Conservation (phyloP, 1,284 basidiomycete species). For the Trichosporon inkin region DNA sequence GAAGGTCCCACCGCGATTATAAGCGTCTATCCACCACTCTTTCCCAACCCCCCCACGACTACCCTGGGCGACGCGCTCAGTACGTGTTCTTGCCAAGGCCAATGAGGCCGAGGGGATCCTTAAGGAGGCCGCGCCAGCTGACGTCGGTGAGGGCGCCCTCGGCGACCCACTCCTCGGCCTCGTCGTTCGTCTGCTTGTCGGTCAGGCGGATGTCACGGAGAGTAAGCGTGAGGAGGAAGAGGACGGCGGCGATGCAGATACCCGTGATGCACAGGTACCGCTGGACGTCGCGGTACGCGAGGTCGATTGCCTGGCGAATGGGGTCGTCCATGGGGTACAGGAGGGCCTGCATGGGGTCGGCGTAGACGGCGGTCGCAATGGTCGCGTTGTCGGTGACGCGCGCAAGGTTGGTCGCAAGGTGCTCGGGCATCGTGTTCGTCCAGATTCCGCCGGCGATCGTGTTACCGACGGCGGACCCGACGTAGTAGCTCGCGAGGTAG, state of each 20-base stretch:
- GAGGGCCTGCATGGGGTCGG: constrained; percentile 33
- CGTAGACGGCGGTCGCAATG: constrained; percentile 41
- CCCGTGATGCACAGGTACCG: constrained; percentile 41
- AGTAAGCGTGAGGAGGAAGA: constrained; percentile 29
- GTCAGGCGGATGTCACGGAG: constrained; percentile 36
- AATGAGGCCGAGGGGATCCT: constrained; percentile 1
- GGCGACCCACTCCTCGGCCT: constrained; percentile 28
- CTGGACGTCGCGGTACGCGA: constrained; percentile 42
- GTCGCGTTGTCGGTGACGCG: constrained; percentile 35
- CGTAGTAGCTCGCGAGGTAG: constrained; percentile 49
- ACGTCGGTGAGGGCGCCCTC: neutral
- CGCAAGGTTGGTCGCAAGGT: constrained; percentile 18
- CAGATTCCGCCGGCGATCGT: constrained; percentile 52
- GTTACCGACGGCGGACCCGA: constrained; percentile 50
- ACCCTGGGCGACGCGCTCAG: too few species aligned
- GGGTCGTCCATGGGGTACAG: constrained; percentile 44
- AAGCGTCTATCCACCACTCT: too few species aligned
- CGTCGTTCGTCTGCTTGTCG: constrained; percentile 34
- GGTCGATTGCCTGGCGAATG: constrained; percentile 38
- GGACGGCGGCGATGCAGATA: constrained; percentile 33
- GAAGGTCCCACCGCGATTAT: too few species aligned
- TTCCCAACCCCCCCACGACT: neutral
- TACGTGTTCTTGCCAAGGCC: neutral
- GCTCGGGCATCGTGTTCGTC: constrained; percentile 27
- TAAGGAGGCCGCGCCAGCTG: neutral